phyloP scores from a whole-genome alignment of 2,329 filamentous ascomycete species.

The Ceratocystis ficicola region DNA sequence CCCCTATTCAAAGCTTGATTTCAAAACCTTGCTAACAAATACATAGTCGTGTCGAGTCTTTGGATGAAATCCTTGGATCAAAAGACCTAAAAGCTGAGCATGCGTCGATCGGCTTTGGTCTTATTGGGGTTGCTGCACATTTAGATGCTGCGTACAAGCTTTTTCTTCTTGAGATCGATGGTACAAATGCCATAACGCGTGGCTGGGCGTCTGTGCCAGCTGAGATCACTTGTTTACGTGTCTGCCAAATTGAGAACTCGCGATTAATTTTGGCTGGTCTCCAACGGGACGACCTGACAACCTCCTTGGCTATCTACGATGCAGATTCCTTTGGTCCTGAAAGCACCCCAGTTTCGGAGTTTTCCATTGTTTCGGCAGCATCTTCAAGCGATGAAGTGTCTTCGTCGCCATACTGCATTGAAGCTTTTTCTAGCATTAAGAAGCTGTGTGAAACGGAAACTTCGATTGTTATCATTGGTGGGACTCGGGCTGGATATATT shows the following conservation, averaged over 20 bases:
- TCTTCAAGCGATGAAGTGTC: constrained; percentile 6
- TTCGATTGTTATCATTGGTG: constrained; percentile 32
- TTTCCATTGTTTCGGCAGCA: not conserved
- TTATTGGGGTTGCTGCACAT: constrained; percentile 36
- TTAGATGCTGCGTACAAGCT: constrained; percentile 6
- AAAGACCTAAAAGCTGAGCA: constrained; percentile 31
- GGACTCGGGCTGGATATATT: constrained; percentile 43
- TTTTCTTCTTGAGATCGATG: constrained; percentile 10
- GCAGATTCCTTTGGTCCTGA: constrained; percentile 5
- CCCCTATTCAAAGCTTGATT: not conserved
- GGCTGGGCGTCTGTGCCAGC: constrained; percentile 23
- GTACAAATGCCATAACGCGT: not conserved
- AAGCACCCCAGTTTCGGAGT: constrained; percentile 9
- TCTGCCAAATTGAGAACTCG: constrained; percentile 25
- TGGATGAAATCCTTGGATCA: constrained; percentile 29
- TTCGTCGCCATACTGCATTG: constrained; percentile 25
- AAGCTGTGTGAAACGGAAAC: constrained; percentile 27
- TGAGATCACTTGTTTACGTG: constrained; percentile 39
- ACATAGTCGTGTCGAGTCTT: constrained; percentile 27
- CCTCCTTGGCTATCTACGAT: constrained; percentile 19
- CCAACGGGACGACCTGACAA: constrained; percentile 23
- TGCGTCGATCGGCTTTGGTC: constrained; percentile 32
- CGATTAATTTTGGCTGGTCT: constrained; percentile 27
- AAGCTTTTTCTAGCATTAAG: constrained; percentile 39
- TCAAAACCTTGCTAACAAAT: constrained; percentile 22